Evolutionary conservation across 768 basidiomycete species (phyloP).

Genomic region (Sporobolomyces phaffii): DNA sequence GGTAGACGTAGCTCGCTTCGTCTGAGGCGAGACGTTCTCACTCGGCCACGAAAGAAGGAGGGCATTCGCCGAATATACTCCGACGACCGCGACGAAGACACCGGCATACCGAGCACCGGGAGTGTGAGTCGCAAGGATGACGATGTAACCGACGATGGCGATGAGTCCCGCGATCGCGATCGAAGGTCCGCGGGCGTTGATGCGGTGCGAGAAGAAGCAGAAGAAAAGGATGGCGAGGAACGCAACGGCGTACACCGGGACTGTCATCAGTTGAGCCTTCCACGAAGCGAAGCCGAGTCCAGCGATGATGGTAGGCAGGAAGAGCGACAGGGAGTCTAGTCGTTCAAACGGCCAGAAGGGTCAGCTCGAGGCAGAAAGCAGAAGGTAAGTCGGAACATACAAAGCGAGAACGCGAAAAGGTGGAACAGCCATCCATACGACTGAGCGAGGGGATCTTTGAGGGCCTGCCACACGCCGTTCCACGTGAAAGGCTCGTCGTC

Average conservation of each 20-base stretch:
- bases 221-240: conserved; percentile 6
- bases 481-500: conserved; percentile 57
- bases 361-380: background rate
- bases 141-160: conserved; percentile 58
- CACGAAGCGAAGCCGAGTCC: conserved; percentile 54
- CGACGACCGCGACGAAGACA: conserved; percentile 23
- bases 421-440: conserved; percentile 60
- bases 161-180: conserved; percentile 54
- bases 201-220: conserved; percentile 31
- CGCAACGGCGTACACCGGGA: conserved; percentile 5
- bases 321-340: conserved; percentile 54
- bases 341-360: conserved; percentile 57
- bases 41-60: conserved; percentile 53
- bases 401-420: conserved; percentile 51
- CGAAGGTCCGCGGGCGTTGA: conserved; percentile 53
- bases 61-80: conserved; percentile 3
- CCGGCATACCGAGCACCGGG: conserved; percentile 21
- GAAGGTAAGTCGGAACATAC: conserved; percentile 55
- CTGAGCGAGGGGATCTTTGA: conserved; percentile 57
- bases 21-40: conserved; percentile 65
- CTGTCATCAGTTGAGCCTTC: conserved; percentile 48
- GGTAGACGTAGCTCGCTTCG: conserved; percentile 59
- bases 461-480: conserved; percentile 52
- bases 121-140: conserved; percentile 48
- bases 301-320: conserved; percentile 66